Base-by-base conservation (phyloP, 2,329 filamentous ascomycete species). In the Cercospora nicotianae region DNA sequence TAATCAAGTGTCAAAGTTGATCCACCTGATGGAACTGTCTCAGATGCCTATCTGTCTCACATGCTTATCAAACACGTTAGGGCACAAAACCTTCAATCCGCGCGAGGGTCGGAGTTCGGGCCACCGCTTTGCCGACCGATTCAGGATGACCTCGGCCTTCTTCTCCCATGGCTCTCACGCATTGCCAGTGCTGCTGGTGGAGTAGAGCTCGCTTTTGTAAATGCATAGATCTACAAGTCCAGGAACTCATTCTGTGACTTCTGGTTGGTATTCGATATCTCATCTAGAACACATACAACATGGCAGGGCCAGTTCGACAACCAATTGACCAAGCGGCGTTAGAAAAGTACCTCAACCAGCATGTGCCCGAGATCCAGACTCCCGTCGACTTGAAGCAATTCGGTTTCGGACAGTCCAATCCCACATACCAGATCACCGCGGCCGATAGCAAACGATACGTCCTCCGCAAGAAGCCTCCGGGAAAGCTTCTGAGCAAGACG, bases 401-500 rank as follows among this genome's bases (percentile, higher is more conserved):
- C 78, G 92, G 93, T 74, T 97, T 95, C 78, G 94, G 94, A 9
- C 71, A 68, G 82, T 97, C 93, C 67, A 99, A 98, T 79, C 95
- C 95, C 48, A 99, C 95, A 1, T 99, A 98, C 82, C 92, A 94
- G 76, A 85, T 98, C 77, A 96, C 89, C 13, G 89, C 89, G 61
- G 84, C 88, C 72, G 85, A 89, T 77, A 88, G 89, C 59, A 79
- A 83, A 72, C 88, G 89, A 77, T 97, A 90, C 81, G 95, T 99
- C 33, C 87, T 98, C 83, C 92, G 95, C 79, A 98, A 99, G 87
- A 98, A 98, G 83, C 95, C 95, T 1, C 94, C 95, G 12, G 95
- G 95, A 70, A 89, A 90, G 81, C 89, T 99, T 42, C 86, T 98
- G 59, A 96, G 93, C 74, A 93, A 93, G 82, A 94, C 94, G 0